These are phyloP conservation scores for Pilobolus umbonatus DNA, from an alignment of 192 early-diverging fungal species.

Conservation along the genomic window DNA sequence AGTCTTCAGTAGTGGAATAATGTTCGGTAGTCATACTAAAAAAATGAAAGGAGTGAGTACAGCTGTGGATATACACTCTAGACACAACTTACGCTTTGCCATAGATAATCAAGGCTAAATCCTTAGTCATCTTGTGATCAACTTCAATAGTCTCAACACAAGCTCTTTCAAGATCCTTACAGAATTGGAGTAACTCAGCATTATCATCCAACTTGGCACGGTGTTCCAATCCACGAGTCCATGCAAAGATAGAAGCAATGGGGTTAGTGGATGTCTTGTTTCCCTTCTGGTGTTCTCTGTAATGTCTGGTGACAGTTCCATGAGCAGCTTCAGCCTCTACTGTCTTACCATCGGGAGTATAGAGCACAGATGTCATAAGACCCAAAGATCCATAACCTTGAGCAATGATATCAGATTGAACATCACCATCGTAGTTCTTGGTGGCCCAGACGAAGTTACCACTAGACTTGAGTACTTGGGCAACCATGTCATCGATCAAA, in stretches of 20 bases:
- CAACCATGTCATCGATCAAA: conserved; percentile 98
- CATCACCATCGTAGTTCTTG: conserved; percentile 96
- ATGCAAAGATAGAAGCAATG: conserved; percentile 93
- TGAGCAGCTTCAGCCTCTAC: conserved; percentile 96
- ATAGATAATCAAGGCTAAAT: conserved; percentile 92
- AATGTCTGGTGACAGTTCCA: conserved; percentile 90
- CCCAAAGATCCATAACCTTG: conserved; percentile 88
- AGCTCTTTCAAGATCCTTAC: conserved; percentile 75
- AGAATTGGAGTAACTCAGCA: conserved; percentile 66
- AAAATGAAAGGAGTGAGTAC: not conserved
- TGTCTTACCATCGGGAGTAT: conserved; percentile 89
- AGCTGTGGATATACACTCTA: not conserved
- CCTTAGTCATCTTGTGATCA: conserved; percentile 93
- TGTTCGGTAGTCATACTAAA: conserved; percentile 63
- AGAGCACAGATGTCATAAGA: conserved; percentile 92
- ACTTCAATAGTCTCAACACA: conserved; percentile 86
- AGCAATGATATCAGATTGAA: conserved; percentile 91
- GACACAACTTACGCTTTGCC: conserved; percentile 55
- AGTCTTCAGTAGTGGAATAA: conserved; percentile 85
- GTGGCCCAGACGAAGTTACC: conserved; percentile 91
- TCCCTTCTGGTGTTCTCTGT: conserved; percentile 89
- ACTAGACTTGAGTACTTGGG: conserved; percentile 89
- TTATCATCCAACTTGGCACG: conserved; percentile 92
- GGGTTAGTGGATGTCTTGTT: conserved; percentile 95
- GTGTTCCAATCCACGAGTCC: conserved; percentile 90